phyloP scores from a whole-genome alignment of 345 rosid species.

The Pseudoturritis turrita region DNA sequence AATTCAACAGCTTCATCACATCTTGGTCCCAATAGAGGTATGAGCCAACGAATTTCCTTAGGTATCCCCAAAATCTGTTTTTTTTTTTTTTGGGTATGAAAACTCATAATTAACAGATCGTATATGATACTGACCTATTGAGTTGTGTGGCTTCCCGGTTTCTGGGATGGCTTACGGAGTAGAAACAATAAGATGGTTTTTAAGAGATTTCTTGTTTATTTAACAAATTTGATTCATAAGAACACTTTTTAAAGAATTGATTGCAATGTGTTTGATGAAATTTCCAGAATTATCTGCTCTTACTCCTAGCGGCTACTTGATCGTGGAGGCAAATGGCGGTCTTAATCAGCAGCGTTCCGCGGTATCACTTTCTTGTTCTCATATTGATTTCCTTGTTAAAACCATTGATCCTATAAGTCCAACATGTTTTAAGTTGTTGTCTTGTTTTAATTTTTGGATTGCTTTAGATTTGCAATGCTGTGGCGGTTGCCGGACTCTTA shows the following conservation, averaged over 20 bases:
- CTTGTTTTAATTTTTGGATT: background rate
- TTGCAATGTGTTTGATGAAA: background rate
- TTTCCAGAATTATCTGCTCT: slow-evolving; percentile 44
- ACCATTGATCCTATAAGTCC: background rate
- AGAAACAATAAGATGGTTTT: background rate
- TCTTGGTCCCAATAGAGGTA: slow-evolving; percentile 45
- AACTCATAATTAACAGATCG: no score
- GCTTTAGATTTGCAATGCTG: slow-evolving; percentile 88
- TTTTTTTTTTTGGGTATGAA: no score
- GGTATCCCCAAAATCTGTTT: no score
- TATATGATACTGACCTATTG: background rate
- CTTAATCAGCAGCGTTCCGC: slow-evolving; percentile 98
- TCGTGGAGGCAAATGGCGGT: slow-evolving; percentile 92
- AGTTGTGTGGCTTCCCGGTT: slow-evolving; percentile 13
- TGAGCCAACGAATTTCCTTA: background rate
- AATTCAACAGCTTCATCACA: slow-evolving; percentile 39
- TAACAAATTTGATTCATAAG: background rate
- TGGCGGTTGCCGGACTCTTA: slow-evolving; percentile 89
- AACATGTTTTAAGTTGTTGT: background rate
- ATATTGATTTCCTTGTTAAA: background rate
- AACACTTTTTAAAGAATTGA: background rate
- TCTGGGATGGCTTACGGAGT: background rate
- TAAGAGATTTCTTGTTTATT: background rate
- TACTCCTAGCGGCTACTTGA: slow-evolving; percentile 63
- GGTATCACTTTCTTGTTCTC: slow-evolving; percentile 36